Percentiles rank a stretch among this genome's conserved stretches.
Evolutionary conservation across 352 stramenopile species (phyloP).

Genomic region (Phytophthora podocarpi): DNA sequence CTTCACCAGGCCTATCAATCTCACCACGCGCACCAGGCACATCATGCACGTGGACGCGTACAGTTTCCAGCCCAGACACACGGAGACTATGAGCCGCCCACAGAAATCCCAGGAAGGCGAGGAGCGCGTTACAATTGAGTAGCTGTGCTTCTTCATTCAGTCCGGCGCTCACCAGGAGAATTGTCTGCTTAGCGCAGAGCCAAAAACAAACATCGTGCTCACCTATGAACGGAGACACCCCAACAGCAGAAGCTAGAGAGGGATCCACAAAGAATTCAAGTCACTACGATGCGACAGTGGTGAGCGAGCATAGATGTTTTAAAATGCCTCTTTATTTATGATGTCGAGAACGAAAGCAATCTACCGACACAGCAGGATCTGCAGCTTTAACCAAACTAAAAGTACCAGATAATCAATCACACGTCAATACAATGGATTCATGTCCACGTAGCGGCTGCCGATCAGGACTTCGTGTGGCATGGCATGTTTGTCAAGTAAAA

Average conservation of each 20-base stretch:
- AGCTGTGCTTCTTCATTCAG: neutral
- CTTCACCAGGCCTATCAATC: constrained; percentile 24
- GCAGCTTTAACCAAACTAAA: constrained; percentile 10
- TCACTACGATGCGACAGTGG: neutral
- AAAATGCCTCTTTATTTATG: constrained; percentile 42
- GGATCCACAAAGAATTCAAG: neutral
- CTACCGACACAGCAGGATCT: constrained; percentile 12
- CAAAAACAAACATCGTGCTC: constrained; percentile 1
- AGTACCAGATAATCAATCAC: constrained; percentile 9
- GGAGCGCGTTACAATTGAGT: constrained; percentile 33
- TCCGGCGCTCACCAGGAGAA: neutral
- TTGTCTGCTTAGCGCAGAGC: constrained; percentile 9
- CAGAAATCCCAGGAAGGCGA: constrained; percentile 21
- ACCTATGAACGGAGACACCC: neutral
- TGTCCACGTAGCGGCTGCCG: no score
- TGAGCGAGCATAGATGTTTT: neutral
- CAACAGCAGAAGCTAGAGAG: constrained; percentile 4
- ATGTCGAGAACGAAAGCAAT: constrained; percentile 29
- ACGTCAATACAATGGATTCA: constrained; percentile 24
- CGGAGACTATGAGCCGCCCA: constrained; percentile 30
- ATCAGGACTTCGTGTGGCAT: no score
- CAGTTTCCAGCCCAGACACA: constrained; percentile 22
- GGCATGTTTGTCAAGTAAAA: no score
- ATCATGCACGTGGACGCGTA: constrained; percentile 12
- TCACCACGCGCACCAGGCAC: constrained; percentile 10